Base-by-base conservation (phyloP, 129 eudicot genomes). In the Lactuca sativa region DNA sequence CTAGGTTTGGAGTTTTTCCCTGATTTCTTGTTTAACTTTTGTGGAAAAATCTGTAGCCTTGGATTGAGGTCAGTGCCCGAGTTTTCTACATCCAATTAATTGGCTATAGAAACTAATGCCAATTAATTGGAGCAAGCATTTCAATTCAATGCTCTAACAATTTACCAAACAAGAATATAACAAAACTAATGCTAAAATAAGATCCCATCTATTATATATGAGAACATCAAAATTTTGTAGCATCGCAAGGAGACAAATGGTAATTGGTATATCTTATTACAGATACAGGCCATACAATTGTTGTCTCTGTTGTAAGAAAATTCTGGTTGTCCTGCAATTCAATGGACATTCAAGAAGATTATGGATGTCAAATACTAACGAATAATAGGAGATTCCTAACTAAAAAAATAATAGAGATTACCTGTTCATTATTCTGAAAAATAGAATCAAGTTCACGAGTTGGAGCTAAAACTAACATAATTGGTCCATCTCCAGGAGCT, bases 51-150 rank as follows among this genome's bases (percentile, higher is more conserved):
- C 70, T 92, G 98, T 66, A 92, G 64, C 67, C 98, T 79, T 11
- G 98, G 98, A 56, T 83, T 89, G 51, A 78, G 75, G 65, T 92
- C 98, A 4, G 98, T 86, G 54, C 98, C 98, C 7, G 96, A 89
- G 56, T 89, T 84, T 83, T 86, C 95, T 7, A 73, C 98, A 41
- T 84, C 86, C 34, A 92, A 78, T 71, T 86, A 95, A 80, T 92
- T 25, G 30, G 30, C 2, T 25, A 2, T 25, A 25, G 30, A 25
- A 25, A 25, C 30, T 25, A 25, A 25, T 25, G 30, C 30, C 30
- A 25, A 25, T 25, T 25, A 25, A 25, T 25, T 25, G 30, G 30
- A 25, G 30, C 30, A 25, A 25, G 1, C 30, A 25, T 25, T 25
- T 25, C 30, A 25, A 25, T 25, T 25, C 30, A 25, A 25, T 25